Conservation (phyloP, 1,284 basidiomycete genomes). For the Sporisorium reilianum region DNA sequence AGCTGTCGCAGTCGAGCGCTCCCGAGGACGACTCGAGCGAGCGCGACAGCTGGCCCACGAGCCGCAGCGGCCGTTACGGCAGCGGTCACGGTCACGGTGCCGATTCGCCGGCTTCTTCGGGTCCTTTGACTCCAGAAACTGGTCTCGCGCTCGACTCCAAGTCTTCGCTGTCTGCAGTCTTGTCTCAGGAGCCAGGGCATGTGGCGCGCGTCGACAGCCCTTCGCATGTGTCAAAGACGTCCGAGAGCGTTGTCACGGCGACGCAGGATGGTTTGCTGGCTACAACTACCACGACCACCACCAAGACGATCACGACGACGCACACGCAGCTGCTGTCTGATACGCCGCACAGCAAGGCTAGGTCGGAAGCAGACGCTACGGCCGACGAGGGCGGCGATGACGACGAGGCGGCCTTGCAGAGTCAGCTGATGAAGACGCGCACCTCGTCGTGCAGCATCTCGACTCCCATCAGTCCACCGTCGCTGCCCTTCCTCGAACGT, state of each 20-base stretch:
- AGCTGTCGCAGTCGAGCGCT: conserved; percentile 21
- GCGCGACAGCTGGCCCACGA: conserved; percentile 58
- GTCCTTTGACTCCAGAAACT: conserved; percentile 27
- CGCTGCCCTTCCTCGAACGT: conserved; percentile 53
- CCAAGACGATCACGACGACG: conserved; percentile 32
- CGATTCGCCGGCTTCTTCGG: conserved; percentile 25
- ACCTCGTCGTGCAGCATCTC: conserved; percentile 48
- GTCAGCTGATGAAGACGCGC: conserved; percentile 26
- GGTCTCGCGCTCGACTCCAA: conserved; percentile 1
- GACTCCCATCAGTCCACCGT: conserved; percentile 46
- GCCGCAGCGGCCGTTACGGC: conserved; percentile 20
- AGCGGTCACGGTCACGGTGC: background rate
- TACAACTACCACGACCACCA: conserved; percentile 48
- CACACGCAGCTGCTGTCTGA: conserved; percentile 19
- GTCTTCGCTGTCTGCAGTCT: conserved; percentile 15
- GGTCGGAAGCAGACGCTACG: conserved; percentile 19
- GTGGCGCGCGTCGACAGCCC: conserved; percentile 12
- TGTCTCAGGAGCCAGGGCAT: conserved; percentile 10
- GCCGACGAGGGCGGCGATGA: background rate
- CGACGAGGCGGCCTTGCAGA: conserved; percentile 6
- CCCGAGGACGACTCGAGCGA: conserved; percentile 38
- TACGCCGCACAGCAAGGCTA: conserved; percentile 1
- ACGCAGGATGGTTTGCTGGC: conserved; percentile 26
- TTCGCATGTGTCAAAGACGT: conserved; percentile 29
- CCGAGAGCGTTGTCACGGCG: conserved; percentile 29